Evolutionary conservation across 805 yeast genomes (phyloP).

Genomic region (Kodamaea laetipori): DNA sequence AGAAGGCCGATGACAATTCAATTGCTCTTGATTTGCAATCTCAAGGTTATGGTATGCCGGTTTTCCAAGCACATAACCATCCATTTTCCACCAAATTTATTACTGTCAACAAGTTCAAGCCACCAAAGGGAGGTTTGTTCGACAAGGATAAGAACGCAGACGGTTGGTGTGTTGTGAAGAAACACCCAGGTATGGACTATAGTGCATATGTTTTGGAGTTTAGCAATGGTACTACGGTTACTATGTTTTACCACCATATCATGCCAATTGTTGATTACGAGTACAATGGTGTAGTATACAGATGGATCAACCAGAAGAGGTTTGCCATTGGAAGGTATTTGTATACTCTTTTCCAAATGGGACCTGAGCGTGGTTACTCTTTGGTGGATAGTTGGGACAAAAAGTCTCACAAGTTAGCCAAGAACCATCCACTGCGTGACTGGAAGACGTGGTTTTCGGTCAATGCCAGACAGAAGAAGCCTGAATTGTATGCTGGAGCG

Average conservation of each 20-base stretch:
- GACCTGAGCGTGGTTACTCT: slow-evolving; percentile 8
- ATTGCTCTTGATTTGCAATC: slow-evolving; percentile 2
- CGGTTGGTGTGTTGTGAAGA: slow-evolving; percentile 8
- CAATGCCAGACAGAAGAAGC: not conserved
- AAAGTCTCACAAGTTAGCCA: slow-evolving; percentile 3
- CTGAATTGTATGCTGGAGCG: slow-evolving; percentile 8
- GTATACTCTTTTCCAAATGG: slow-evolving; percentile 10
- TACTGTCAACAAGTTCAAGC: not conserved
- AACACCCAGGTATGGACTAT: slow-evolving; percentile 3
- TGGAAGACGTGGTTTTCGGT: not conserved
- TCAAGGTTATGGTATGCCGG: slow-evolving; percentile 12
- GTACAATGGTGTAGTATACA: slow-evolving; percentile 10
- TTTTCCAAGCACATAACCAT: slow-evolving; percentile 2
- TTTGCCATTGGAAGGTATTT: not conserved
- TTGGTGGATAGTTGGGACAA: slow-evolving; percentile 14
- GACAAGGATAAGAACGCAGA: slow-evolving; percentile 6
- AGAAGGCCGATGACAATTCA: not conserved
- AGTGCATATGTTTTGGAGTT: slow-evolving; percentile 3
- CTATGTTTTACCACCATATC: slow-evolving; percentile 11
- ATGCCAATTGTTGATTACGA: slow-evolving; percentile 15
- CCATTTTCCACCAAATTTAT: slow-evolving; percentile 8
- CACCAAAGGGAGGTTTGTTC: slow-evolving; percentile 1
- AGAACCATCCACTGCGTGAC: slow-evolving; percentile 1
- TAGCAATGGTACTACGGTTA: slow-evolving; percentile 2
- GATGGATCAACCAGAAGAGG: slow-evolving; percentile 12